Base-by-base conservation (phyloP, 208 protist genomes). In the Leishmania guyanensis region DNA sequence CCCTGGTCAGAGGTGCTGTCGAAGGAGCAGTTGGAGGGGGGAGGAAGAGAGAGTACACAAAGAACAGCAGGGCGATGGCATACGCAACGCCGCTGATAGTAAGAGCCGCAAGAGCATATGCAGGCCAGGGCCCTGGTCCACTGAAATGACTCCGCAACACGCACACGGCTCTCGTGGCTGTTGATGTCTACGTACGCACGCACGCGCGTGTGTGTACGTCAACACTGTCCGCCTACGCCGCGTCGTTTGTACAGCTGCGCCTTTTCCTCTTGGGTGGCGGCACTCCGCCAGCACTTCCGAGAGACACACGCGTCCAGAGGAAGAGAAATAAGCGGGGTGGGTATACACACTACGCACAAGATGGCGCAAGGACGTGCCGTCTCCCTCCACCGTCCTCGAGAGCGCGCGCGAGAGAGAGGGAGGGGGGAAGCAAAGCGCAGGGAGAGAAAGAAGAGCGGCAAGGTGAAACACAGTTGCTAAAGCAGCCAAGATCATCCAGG, bases 261-360 rank as follows among this genome's bases (percentile, higher is more conserved):
- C 53, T 56, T 20, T 56, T 56, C 53, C 53, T 56, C 16, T 56
- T 56, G 53, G 53, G 10, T 56, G 58, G 58, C 8, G 26, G 62
- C 29, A 14, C 62, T 46, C 29, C 39, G 62, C 62, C 62, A 33
- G 33, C 62, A 39, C 62, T 68, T 68, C 62, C 3, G 39, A 39
- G 62, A 20, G 29, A 71, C 75, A 73, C 62, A 50, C 58, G 66
- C 76, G 62, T 36, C 60, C 43, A 82, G 48, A 77, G 22, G 26
- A 69, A 69, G 39, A 33, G 56, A 69, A 53, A 78, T 12, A 78
- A 65, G 22, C 53, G 56, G 26, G 16, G 4, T 26, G 58, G 22
- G 26, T 64, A 64, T n/a, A 65, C n/a, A 39, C 29, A 33, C 58
- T 29, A 22, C 62, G 68, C 68, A 46, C 43, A 22, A 20, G 43